A percentile compares a stretch with the other conserved stretches of the same genome.
Evolutionary conservation across 805 yeast species (phyloP).

Genomic region (Metschnikowia dekortorum): DNA sequence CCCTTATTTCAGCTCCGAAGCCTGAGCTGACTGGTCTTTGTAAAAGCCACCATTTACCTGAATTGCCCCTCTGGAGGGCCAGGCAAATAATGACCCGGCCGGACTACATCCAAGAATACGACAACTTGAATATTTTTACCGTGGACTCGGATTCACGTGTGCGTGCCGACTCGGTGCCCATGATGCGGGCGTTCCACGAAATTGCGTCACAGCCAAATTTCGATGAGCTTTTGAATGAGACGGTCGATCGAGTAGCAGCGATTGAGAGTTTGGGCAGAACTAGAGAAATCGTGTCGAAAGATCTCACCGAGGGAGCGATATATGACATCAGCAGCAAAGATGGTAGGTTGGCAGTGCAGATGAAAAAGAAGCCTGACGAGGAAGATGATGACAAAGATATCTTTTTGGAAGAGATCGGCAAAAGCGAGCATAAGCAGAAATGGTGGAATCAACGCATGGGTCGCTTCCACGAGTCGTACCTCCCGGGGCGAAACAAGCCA

Average conservation of each 20-base stretch:
- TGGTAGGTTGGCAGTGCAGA: constrained; percentile 7
- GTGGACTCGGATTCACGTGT: constrained; percentile 70
- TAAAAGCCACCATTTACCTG: constrained; percentile 57
- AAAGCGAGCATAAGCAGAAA: constrained; percentile 18
- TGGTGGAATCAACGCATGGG: constrained; percentile 51
- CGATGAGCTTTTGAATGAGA: constrained; percentile 58
- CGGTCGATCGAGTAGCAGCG: constrained; percentile 63
- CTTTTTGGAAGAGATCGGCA: constrained; percentile 20
- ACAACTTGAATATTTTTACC: constrained; percentile 73
- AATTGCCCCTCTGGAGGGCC: constrained; percentile 77
- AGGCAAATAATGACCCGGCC: constrained; percentile 82
- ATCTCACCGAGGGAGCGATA: constrained; percentile 50
- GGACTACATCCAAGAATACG: constrained; percentile 72
- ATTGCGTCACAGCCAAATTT: constrained; percentile 69
- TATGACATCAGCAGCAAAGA: constrained; percentile 29
- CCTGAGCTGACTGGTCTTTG: constrained; percentile 13
- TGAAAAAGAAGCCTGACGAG: constrained; percentile 16
- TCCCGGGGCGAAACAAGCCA: constrained; percentile 5
- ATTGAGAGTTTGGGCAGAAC: constrained; percentile 78
- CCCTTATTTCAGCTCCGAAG: constrained; percentile 15
- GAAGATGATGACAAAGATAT: constrained; percentile 24
- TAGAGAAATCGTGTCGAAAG: constrained; percentile 69
- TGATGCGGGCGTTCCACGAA: constrained; percentile 87
- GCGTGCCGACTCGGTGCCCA: constrained; percentile 77
- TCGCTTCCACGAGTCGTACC: constrained; percentile 24